Evolutionary conservation across 108 stramenopile species (phyloP), one percentile per base, ranked within the genome.

Genomic region (Skeletonema potamos): DNA sequence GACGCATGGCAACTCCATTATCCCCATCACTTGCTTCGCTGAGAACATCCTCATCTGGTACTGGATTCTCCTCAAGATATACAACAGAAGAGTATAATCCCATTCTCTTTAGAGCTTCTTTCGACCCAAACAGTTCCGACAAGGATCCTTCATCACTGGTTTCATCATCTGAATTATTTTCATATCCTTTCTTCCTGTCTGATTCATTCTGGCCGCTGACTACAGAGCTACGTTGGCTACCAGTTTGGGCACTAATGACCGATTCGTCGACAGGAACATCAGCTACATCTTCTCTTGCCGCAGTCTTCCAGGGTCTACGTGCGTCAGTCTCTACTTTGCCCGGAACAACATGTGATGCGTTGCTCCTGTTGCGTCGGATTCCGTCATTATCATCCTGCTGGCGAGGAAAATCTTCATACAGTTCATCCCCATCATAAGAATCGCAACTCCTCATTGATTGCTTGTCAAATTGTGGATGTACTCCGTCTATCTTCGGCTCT

Each of bases 361-460:
- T 68, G 28, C 55, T 58, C 10, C 54, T 33, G 30, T 66, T 43
- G 34, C 46, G 48, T 32, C 54, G 30, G 56, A 66, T 32, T 33
- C 33, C 58, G 1, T 26, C 22, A 28, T 61, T 61, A 41, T 55
- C 32, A 27, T 46, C 20, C 32, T 9, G 36, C 41, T 10, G 27
- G 15, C 36, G 22, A 17, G 69, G 76, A 41, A 77, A 77, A 44
- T 68, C 64, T 70, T 77, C 76, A 30, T 76, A 76, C 10, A 75
- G 54, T 17, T 67, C 51, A 32, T 62, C 74, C 18, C 39, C 58
- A 5, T 36, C 33, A 33, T 37, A 41, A 27, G 29, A 36, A 54
- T 74, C 63, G 27, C 68, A 13, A 58, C 68, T 77, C 34, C 65
- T 51, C 48, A 51, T 20, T 51, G 48, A 51, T 51, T 22, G 48